Base-by-base conservation (phyloP, 257 asterid genomes). In the Nicotiana paniculata region DNA sequence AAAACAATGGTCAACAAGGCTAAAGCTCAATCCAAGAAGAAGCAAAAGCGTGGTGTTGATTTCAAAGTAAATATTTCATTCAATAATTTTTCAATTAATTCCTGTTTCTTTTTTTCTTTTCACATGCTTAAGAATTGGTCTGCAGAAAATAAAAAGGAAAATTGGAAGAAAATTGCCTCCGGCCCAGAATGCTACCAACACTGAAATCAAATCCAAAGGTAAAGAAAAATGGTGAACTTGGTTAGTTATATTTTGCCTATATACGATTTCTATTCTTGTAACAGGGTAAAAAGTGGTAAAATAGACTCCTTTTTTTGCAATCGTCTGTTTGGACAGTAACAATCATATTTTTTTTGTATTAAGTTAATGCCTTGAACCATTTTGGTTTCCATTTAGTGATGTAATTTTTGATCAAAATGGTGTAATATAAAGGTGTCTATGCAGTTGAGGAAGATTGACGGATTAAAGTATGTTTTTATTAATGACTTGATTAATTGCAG, bases 101-200 rank as follows among this genome's bases (percentile, higher is more conserved):
- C 5, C 2, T 67, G 32, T 70, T 66, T 72, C 39, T 64, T 51
- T 24, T 28, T 15, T 72, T 54, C 75, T 86, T 12, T 12, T 78
- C 9, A 43, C 48, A 43, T 43, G 48, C 48, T 43, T 43, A 43
- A 43, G 48, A 43, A 43, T 43, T 43, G 10, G 11, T 76, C 63
- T 61, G 87, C 93, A 96, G 99, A 96, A 96, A 94, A 89, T 87
- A 62, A 94, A 84, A 91, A 88, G 97, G 86, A 96, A 96, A 89
- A 57, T 96, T 53, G 99, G 99, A 53, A 88, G 97, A 89, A 96
- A 90, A 89, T 90, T 96, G 93, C 98, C 97, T 84, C 98, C 98
- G 4, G 92, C 99, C 1, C 91, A 94, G 89, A 96, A 94, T 88
- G 85, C 97, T 75, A 96, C 99, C 6, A 93, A 90, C 88, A 93